Base-by-base conservation (phyloP, 2,329 filamentous ascomycete species). In the Westerdykella sp. region DNA sequence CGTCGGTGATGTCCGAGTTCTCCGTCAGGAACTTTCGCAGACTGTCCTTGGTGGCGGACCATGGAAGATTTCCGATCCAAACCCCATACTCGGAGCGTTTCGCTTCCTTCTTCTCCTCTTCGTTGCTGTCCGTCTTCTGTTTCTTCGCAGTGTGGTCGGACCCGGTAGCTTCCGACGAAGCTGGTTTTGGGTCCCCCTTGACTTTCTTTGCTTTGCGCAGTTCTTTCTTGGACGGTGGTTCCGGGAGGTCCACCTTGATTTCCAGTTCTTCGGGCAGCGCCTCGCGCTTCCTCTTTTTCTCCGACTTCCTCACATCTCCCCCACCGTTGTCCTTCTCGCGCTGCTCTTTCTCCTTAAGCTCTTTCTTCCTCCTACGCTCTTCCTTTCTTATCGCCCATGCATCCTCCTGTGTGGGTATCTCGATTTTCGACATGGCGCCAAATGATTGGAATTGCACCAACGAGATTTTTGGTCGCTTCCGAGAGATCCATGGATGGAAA, bases 61-160 rank as follows among this genome's bases (percentile, higher is more conserved):
- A 98, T n/a, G 85, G 80, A 49, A 98, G 71, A 68, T 98, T 98
- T 57, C 94, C 93, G 56, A 98, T 87, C 93, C 93, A 98, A 53
- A 98, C 80, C 49, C 89, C 87, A 67, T 88, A 82, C 14, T 86
- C 81, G 9, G 88, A 93, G 46, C 87, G 83, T 54, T 74, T 70
- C 39, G 67, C 67, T 11, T 57, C 55, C 36, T 67, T 41, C 47
- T 39, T 44, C 48, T 46, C 47, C 16, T 45, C 47, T 35, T 51
- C 49, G 37, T 51, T 62, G 13, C 49, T 36, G 39, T 54, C 60
- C 34, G 51, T 37, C 41, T 63, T 67, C 34, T 54, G 47, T 48
- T 66, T 65, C 46, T 62, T 63, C 9, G 47, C 34, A 7, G 55
- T 53, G 6, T 53, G 54, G 14, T 63, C 53, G 10, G 60, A 54